A percentile compares a stretch with the other conserved stretches of the same genome.
phyloP scores from a whole-genome alignment of 495 filamentous ascomycete genomes.

The Penicillium atrosanguineum region DNA sequence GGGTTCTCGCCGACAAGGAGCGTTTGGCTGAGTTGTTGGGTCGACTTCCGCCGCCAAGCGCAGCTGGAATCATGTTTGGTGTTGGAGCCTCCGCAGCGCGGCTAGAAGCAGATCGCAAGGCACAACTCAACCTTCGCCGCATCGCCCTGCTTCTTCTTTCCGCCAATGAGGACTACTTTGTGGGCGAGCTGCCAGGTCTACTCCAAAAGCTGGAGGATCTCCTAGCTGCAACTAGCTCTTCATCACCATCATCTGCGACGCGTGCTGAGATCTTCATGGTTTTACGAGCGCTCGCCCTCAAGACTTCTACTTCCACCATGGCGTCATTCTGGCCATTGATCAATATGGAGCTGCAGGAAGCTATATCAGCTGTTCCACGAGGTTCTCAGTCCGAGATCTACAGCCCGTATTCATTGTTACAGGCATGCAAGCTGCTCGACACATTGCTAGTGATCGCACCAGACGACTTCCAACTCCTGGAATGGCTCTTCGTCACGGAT shows the following conservation, averaged over 20 bases:
- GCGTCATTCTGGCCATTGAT: slow-evolving; percentile 85
- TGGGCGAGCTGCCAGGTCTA: slow-evolving; percentile 66
- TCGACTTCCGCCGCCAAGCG: slow-evolving; percentile 77
- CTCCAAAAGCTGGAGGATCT: slow-evolving; percentile 86
- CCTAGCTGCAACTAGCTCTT: slow-evolving; percentile 77
- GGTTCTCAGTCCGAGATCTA: slow-evolving; percentile 73
- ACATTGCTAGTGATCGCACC: slow-evolving; percentile 77
- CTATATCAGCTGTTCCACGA: slow-evolving; percentile 71
- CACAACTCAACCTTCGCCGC: slow-evolving; percentile 85
- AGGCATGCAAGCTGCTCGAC: slow-evolving; percentile 91
- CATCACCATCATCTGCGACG: slow-evolving; percentile 87
- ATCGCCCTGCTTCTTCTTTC: slow-evolving; percentile 76
- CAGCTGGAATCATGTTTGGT: slow-evolving; percentile 97
- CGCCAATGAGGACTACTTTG: slow-evolving; percentile 70
- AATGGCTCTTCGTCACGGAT: slow-evolving; percentile 97
- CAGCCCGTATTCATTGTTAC: slow-evolving; percentile 70
- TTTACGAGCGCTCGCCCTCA: slow-evolving; percentile 74
- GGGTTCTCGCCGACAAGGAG: slow-evolving; percentile 82
- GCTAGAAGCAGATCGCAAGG: slow-evolving; percentile 88
- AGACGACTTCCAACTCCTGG: slow-evolving; percentile 92
- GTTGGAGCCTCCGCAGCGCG: slow-evolving; percentile 94
- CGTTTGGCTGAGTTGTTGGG: slow-evolving; percentile 76
- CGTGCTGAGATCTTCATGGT: slow-evolving; percentile 89
- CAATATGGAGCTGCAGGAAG: slow-evolving; percentile 80
- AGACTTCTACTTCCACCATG: slow-evolving; percentile 72